Conservation (phyloP, 2,329 filamentous ascomycete species). For the Apiospora pterosperma region DNA sequence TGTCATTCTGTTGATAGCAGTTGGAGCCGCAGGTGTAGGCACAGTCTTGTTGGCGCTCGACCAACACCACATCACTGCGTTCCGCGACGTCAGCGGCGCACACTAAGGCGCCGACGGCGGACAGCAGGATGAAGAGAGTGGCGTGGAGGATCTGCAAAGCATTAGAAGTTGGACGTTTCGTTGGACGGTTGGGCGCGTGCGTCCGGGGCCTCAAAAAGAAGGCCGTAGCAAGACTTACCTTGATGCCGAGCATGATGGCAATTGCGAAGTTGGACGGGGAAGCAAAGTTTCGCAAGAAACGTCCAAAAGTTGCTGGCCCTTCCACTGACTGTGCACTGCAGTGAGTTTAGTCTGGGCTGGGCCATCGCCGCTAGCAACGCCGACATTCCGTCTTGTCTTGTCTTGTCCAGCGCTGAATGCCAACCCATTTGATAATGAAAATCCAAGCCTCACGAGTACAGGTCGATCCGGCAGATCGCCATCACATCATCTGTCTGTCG, state of each 20-base stretch:
- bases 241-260: conserved; percentile 17
- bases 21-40: conserved; percentile 33
- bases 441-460: too few relatives aligned
- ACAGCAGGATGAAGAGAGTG: conserved; percentile 16
- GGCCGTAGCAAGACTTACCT: conserved; percentile 10
- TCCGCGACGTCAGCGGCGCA: conserved; percentile 15
- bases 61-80: conserved; percentile 10
- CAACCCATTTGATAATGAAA: background rate
- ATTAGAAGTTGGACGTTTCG: background rate
- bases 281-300: background rate
- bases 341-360: background rate
- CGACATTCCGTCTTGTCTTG: background rate
- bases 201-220: background rate
- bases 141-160: conserved; percentile 10
- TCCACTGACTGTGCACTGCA: background rate
- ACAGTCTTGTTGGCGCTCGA: conserved; percentile 19
- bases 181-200: background rate
- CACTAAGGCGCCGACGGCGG: conserved; percentile 17
- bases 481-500: too few relatives aligned
- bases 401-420: background rate
- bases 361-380: background rate
- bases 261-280: too few relatives aligned
- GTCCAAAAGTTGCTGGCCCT: background rate
- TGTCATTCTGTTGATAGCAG: conserved; percentile 32
- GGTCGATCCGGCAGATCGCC: too few relatives aligned